Percentiles rank a stretch among this genome's conserved stretches.
Evolutionary conservation across 169 alveolate species (phyloP).

Genomic region (Sarcocystis neurona): DNA sequence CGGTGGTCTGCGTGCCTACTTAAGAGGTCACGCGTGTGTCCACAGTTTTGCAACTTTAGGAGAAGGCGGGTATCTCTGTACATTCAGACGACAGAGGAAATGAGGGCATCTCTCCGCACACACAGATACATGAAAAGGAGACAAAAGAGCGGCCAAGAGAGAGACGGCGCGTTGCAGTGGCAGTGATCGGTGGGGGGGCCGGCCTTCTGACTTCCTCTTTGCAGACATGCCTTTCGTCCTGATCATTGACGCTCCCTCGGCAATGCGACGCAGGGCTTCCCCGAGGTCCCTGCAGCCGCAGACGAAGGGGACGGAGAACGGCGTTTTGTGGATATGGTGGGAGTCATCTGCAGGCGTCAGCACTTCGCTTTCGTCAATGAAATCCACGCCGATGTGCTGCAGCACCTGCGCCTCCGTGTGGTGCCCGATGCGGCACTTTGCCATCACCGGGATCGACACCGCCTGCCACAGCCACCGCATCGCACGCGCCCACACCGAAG

Average conservation of each 20-base stretch:
- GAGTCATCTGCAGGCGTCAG: constrained; percentile 78
- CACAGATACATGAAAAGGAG: too few relatives aligned
- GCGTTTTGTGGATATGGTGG: constrained; percentile 75
- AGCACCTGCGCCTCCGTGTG: constrained; percentile 78
- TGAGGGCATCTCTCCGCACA: too few relatives aligned
- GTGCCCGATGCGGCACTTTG: constrained; percentile 82
- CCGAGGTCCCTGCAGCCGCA: constrained; percentile 83
- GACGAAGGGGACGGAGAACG: constrained; percentile 78
- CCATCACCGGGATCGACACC: constrained; percentile 79
- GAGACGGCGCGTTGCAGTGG: too few relatives aligned
- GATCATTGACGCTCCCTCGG: constrained; percentile 83
- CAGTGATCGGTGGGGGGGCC: too few relatives aligned
- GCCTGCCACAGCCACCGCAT: constrained; percentile 21
- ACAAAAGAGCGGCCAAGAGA: too few relatives aligned
- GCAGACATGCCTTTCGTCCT: constrained; percentile 83
- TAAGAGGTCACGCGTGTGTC: too few relatives aligned
- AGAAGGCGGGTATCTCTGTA: too few relatives aligned
- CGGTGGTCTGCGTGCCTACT: too few relatives aligned
- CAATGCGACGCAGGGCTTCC: constrained; percentile 78
- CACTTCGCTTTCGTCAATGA: constrained; percentile 81
- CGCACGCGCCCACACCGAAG: too few relatives aligned
- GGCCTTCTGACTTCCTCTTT: too few relatives aligned
- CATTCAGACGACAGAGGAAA: too few relatives aligned
- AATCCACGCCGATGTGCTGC: constrained; percentile 75
- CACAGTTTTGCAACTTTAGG: too few relatives aligned